Conservation (phyloP, 2,329 filamentous ascomycete species). For the Trichoderma sp. region DNA sequence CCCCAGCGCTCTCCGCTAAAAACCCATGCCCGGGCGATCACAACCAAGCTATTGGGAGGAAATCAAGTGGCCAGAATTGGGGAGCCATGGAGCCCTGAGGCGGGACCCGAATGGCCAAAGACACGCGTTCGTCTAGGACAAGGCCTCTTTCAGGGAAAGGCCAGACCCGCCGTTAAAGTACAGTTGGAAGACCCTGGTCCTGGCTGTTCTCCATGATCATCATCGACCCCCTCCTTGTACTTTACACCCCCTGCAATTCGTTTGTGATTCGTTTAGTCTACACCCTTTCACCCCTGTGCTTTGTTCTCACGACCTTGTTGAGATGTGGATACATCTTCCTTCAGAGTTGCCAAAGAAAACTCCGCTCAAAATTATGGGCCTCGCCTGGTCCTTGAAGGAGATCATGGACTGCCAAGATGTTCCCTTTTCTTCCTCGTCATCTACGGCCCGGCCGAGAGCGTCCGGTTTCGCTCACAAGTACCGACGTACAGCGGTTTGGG, state of each 20-base stretch:
- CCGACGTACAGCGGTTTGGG: not conserved
- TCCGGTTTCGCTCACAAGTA: not conserved
- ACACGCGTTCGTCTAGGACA: constrained; percentile 12
- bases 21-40: constrained; percentile 20
- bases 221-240: not conserved
- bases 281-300: not conserved
- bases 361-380: constrained; percentile 10
- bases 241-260: not conserved
- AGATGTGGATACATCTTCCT: not conserved
- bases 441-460: not conserved
- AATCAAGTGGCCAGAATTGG: constrained; percentile 8
- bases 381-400: constrained; percentile 15
- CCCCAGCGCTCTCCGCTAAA: constrained; percentile 17
- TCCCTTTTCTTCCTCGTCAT: not conserved
- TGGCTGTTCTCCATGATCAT: constrained; percentile 17
- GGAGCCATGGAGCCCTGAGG: constrained; percentile 9
- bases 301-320: not conserved
- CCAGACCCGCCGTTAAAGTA: constrained; percentile 3
- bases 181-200: not conserved
- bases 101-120: constrained; percentile 14
- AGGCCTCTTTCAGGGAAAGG: not conserved
- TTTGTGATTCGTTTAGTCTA: not conserved
- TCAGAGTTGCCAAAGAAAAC: constrained; percentile 3
- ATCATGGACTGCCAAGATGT: constrained; percentile 12
- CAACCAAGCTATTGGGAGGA: constrained; percentile 20